These are phyloP conservation scores for Usnea hakonensis DNA, from an alignment of 495 filamentous ascomycete species.

Conservation along the genomic window DNA sequence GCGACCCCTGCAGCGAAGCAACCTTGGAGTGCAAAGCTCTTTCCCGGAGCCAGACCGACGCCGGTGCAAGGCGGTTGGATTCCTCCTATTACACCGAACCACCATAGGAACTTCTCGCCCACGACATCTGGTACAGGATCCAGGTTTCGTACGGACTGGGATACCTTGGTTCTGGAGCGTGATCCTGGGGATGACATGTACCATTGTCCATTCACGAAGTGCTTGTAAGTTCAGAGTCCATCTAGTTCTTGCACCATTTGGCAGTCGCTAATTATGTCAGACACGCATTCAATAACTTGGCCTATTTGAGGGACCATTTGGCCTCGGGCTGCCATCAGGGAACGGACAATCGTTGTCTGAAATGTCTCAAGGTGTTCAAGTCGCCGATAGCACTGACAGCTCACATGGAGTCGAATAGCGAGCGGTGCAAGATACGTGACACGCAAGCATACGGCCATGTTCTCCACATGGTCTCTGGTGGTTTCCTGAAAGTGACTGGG, in stretches of 20 bases:
- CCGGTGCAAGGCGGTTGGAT: background rate
- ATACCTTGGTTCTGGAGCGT: constrained; percentile 6
- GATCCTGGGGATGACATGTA: constrained; percentile 8
- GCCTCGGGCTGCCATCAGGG: constrained; percentile 15
- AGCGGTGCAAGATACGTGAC: constrained; percentile 38
- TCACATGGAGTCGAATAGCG: constrained; percentile 41
- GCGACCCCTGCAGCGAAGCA: too few relatives aligned
- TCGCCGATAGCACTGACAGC: constrained; percentile 37
- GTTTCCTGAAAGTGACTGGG: constrained; percentile 32
- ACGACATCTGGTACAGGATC: background rate
- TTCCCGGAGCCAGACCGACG: constrained; percentile 3
- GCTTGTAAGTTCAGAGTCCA: constrained; percentile 16
- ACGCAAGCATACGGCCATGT: constrained; percentile 32
- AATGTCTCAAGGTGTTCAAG: constrained; percentile 41
- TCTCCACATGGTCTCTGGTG: constrained; percentile 43
- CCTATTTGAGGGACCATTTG: constrained; percentile 26
- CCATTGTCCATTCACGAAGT: constrained; percentile 23
- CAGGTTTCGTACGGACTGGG: constrained; percentile 11
- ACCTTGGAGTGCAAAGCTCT: background rate
- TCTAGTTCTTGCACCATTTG: background rate
- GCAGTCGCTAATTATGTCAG: background rate
- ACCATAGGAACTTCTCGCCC: background rate
- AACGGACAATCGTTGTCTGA: constrained; percentile 31
- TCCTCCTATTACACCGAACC: background rate
- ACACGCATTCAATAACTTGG: constrained; percentile 12